phyloP scores from a whole-genome alignment of 805 yeast species.

The Candida corydali region DNA sequence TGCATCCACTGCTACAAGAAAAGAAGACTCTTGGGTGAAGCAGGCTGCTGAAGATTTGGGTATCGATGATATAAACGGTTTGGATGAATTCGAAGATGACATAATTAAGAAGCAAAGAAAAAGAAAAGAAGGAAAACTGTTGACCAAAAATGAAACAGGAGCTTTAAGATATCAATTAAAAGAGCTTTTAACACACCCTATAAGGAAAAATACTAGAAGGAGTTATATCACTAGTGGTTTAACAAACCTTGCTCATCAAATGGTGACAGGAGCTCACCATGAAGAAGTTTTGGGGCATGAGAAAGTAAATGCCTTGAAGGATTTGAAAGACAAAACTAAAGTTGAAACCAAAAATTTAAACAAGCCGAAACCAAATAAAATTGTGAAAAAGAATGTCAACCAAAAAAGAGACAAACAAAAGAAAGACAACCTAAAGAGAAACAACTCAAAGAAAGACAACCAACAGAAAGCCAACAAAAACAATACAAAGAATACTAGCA shows the following conservation, averaged over 20 bases:
- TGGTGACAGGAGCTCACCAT: slow-evolving; percentile 67
- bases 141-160: slow-evolving; percentile 48
- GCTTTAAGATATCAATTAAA: slow-evolving; percentile 49
- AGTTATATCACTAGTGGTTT: slow-evolving; percentile 79
- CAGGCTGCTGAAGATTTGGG: slow-evolving; percentile 95
- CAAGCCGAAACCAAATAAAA: slow-evolving; percentile 7
- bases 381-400: slow-evolving; percentile 5
- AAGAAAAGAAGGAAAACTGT: slow-evolving; percentile 34
- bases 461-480: too few relatives aligned
- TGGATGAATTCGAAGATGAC: slow-evolving; percentile 62
- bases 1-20: slow-evolving; percentile 53
- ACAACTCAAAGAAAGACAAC: too few relatives aligned
- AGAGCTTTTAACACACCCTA: slow-evolving; percentile 46
- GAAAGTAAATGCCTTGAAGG: slow-evolving; percentile 63
- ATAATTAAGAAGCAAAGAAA: slow-evolving; percentile 59
- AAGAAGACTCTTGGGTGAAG: slow-evolving; percentile 76
- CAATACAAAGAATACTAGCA: too few relatives aligned
- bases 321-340: slow-evolving; percentile 30
- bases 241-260: slow-evolving; percentile 70
- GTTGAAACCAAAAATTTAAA: slow-evolving; percentile 11
- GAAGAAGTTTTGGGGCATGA: slow-evolving; percentile 66
- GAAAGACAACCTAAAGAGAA: too few relatives aligned
- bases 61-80: slow-evolving; percentile 61
- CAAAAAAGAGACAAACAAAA: slow-evolving; percentile 2
- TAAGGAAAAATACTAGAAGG: slow-evolving; percentile 61